Conservation (phyloP, 371 early-diverging fungal genomes). For the Mucor sp. region DNA sequence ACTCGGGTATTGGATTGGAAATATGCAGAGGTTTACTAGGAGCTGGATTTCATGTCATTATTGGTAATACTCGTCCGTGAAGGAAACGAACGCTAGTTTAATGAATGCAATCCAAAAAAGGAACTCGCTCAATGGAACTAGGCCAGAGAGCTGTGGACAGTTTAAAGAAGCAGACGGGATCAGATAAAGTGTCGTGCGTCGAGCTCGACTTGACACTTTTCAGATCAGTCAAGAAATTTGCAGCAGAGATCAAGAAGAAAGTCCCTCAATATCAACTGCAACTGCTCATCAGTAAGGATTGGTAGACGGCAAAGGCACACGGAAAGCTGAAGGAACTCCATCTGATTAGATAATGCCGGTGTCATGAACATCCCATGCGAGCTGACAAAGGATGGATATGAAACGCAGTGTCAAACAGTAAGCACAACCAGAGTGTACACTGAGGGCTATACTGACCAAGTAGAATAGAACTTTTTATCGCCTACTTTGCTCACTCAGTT, state of each 20-base stretch:
- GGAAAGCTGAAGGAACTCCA: background rate
- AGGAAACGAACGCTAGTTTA: background rate
- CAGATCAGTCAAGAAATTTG: slow-evolving; percentile 30
- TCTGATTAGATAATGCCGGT: slow-evolving; percentile 64
- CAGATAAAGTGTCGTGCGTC: slow-evolving; percentile 14
- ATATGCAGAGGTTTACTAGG: slow-evolving; percentile 33
- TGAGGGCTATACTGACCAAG: background rate
- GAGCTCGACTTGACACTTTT: slow-evolving; percentile 27
- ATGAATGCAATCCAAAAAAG: background rate
- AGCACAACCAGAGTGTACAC: background rate
- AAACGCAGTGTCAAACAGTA: slow-evolving; percentile 67
- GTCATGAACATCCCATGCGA: slow-evolving; percentile 72
- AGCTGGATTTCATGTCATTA: slow-evolving; percentile 39
- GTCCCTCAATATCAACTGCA: slow-evolving; percentile 23
- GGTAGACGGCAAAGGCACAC: background rate
- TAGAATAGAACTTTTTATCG: slow-evolving; percentile 39
- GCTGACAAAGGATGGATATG: slow-evolving; percentile 67
- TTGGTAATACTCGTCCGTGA: slow-evolving; percentile 24
- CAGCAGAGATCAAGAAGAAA: slow-evolving; percentile 11
- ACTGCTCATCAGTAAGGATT: slow-evolving; percentile 37
- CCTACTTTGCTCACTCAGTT: slow-evolving; percentile 31
- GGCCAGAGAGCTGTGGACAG: background rate
- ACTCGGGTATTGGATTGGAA: slow-evolving; percentile 48
- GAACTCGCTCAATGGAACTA: background rate
- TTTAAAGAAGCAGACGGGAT: background rate